Base-by-base conservation (phyloP, 495 filamentous ascomycete species). In the Neurospora hispaniola region DNA sequence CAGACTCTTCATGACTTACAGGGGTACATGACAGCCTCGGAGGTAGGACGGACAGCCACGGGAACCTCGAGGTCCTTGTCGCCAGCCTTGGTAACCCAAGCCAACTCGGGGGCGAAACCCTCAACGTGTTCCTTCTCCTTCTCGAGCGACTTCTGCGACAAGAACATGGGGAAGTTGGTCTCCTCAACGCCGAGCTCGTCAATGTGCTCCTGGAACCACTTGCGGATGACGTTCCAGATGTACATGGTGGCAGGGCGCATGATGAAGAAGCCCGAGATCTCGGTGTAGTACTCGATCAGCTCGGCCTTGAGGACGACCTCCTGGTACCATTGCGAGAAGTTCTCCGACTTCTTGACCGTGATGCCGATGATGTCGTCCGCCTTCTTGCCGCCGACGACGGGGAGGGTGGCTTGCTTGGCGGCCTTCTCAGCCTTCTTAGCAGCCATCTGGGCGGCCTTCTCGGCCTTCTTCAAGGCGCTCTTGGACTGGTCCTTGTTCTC, bases 51-150 rank as follows among this genome's bases (percentile, higher is more conserved):
- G 71, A 99, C 94, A 14, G 96, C 96, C 72, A 98, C 92, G 75
- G 94, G 94, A 78, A 94, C 93, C 80, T 98, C 96, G 31, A 99
- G 90, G 74, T 96, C 90, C 75, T 90, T 95, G 70, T 92, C 91
- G 73, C 96, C 96, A 69, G 93, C 94, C 82, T 96, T 93, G 41
- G 96, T 98, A 46, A 99, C 96, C 96, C 96, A 98, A 70, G 96
- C 96, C 74, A 99, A 91, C 82, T 99, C 96, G 70, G 96, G 94
- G 72, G 94, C 95, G 81, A 98, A 98, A 38, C 96, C 96, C 82
- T 99, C 94, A 72, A 99, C 91, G 79, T 99, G 96, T 73, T 93
- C 92, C 87, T 98, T 98, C 84, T 98, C 96, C 76, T 91, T 89
- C 84, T 98, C 89, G 76, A 99, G 84, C 12, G 94, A 93, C 83